phyloP scores from a whole-genome alignment of 495 filamentous ascomycete genomes.

The Aspergillus panamensis region DNA sequence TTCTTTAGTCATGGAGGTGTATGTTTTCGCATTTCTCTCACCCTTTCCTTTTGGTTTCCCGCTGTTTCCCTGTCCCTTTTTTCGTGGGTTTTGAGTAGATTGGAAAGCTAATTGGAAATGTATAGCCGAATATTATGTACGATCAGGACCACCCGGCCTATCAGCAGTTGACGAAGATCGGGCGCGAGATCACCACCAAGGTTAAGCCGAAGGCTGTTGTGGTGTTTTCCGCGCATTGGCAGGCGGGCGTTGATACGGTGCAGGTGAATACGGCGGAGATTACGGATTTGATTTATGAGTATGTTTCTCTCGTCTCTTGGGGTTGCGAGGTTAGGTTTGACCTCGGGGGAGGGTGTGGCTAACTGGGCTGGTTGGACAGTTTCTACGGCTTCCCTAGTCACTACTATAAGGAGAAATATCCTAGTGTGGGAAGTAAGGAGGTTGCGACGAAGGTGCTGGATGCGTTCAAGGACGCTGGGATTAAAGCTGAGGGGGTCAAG shows the following conservation, averaged over 20 bases:
- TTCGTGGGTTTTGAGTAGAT: too few relatives aligned
- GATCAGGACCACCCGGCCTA: slow-evolving; percentile 71
- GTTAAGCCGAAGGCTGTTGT: slow-evolving; percentile 79
- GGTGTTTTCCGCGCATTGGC: slow-evolving; percentile 88
- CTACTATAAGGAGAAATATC: slow-evolving; percentile 61
- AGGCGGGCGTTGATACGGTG: slow-evolving; percentile 55
- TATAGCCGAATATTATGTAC: slow-evolving; percentile 72
- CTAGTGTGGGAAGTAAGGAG: slow-evolving; percentile 61
- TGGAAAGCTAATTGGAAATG: background rate
- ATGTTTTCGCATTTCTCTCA: slow-evolving; percentile 29
- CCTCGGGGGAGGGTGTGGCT: background rate
- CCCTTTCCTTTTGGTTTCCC: background rate
- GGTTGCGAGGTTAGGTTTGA: background rate
- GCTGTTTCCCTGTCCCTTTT: too few relatives aligned
- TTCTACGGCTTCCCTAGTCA: slow-evolving; percentile 76
- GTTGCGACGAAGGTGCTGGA: slow-evolving; percentile 65
- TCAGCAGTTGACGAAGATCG: slow-evolving; percentile 61
- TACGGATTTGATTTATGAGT: slow-evolving; percentile 80
- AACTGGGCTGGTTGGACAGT: slow-evolving; percentile 33
- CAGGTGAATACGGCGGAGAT: slow-evolving; percentile 69
- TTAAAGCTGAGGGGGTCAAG: slow-evolving; percentile 59
- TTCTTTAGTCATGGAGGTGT: slow-evolving; percentile 78
- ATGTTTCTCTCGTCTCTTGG: slow-evolving; percentile 24
- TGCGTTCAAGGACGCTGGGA: slow-evolving; percentile 55
- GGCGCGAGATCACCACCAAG: slow-evolving; percentile 73